These are phyloP conservation scores for Neurospora terricola DNA, from an alignment of 495 filamentous ascomycete genomes.

Conservation along the genomic window DNA sequence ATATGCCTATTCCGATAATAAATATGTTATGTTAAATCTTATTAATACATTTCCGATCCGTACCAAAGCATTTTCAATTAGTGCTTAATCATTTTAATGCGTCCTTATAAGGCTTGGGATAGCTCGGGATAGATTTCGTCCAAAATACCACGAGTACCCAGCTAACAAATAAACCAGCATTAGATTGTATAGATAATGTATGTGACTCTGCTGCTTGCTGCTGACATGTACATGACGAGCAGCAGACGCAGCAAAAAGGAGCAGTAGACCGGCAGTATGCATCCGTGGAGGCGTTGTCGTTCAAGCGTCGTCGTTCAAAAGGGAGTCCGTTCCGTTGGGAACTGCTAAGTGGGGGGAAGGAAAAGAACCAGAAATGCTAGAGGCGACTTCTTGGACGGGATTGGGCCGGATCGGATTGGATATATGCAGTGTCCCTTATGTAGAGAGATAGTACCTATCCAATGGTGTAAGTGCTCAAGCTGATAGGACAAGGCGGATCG, in stretches of 20 bases:
- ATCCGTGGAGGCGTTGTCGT: not conserved
- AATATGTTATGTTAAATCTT: no score
- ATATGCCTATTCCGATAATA: no score
- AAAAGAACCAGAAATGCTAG: not conserved
- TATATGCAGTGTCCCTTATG: not conserved
- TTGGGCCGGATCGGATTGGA: not conserved
- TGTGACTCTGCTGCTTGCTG: not conserved
- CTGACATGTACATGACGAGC: not conserved
- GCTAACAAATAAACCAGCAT: no score
- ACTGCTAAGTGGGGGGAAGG: not conserved
- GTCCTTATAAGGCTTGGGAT: no score
- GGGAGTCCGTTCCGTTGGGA: not conserved
- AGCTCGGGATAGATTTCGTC: no score
- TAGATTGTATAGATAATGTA: conserved; percentile 11
- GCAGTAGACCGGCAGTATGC: not conserved
- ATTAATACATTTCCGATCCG: no score
- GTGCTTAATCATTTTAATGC: no score
- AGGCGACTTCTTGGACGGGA: not conserved
- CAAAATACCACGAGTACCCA: no score
- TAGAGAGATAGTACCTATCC: not conserved
- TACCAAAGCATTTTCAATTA: no score
- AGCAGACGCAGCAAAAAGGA: not conserved
- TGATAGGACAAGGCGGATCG: conserved; percentile 2
- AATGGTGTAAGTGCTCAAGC: not conserved
- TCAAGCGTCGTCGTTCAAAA: not conserved